Conservation (phyloP, 176 grass and related monocot species). For the Thinopyrum elongatum region DNA sequence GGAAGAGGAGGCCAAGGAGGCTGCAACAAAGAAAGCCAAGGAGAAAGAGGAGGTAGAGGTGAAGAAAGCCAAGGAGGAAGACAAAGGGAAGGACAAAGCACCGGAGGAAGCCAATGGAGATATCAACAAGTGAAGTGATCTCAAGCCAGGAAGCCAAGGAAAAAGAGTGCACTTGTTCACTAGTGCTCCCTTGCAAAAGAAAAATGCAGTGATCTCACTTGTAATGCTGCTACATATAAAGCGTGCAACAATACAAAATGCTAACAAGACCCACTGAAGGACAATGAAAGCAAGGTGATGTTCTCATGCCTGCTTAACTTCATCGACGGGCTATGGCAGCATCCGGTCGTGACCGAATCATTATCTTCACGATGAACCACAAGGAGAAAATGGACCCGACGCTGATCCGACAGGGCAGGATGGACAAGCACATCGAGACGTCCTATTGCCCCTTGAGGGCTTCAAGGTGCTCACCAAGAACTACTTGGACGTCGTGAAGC, state of each 20-base stretch:
- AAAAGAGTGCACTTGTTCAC: no score
- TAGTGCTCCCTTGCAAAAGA: no score
- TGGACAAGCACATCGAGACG: constrained; percentile 88
- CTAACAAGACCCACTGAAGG: background rate
- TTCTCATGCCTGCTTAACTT: constrained; percentile 67
- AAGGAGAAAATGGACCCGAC: constrained; percentile 63
- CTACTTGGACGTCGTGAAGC: constrained; percentile 31
- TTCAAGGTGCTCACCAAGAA: constrained; percentile 70
- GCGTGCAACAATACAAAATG: no score
- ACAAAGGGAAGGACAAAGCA: background rate
- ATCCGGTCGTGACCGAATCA: constrained; percentile 56
- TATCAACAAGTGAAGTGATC: background rate
- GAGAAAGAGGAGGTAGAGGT: background rate
- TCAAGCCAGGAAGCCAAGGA: no score
- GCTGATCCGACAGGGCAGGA: constrained; percentile 60
- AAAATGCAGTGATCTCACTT: no score
- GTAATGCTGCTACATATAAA: no score
- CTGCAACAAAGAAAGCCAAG: background rate
- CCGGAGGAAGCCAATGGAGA: background rate
- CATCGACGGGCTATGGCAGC: constrained; percentile 70
- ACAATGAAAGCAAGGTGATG: constrained; percentile 39
- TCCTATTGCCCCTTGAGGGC: constrained; percentile 47
- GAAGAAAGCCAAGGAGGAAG: background rate
- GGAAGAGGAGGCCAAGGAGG: background rate
- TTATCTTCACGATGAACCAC: constrained; percentile 73